Base-by-base conservation (phyloP, 179 eudicot genomes). In the Beta corolliflora region DNA sequence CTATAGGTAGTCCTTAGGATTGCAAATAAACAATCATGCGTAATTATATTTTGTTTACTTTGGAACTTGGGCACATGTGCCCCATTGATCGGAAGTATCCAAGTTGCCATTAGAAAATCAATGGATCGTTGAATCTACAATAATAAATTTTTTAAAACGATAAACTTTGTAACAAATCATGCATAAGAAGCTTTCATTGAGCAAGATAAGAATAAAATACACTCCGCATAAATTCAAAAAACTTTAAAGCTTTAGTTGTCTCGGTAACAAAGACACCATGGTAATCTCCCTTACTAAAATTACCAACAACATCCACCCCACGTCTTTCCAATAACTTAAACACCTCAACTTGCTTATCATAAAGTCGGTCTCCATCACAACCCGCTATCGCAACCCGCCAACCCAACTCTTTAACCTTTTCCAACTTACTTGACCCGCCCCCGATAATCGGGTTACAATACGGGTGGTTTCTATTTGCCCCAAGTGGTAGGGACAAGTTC, bases 401-500 rank as follows among this genome's bases (percentile, higher is more conserved):
- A 18, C 86, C 86, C 84, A 78, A 56, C 10, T 80, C 63, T 31
- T 52, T 45, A 1, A 83, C 0, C 21, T 45, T 58, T 29, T 69
- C 52, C 54, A 86, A 29, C 41, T 48, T 50, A 55, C 77, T 73
- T 46, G 83, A 80, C 54, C 83, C 79, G 8, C 54, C 68, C 12
- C 52, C 52, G 3, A 54, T 36, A 5, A 69, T 2, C 61, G 90
- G 90, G 76, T 83, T 67, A 53, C 83, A 83, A 18, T 78, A 86
- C 45, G 53, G 31, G 19, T 83, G 77, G 79, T 80, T 58, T 29
- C 82, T 55, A 58, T 46, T 83, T 9, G 80, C 88, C 18, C 86
- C 91, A 11, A 68, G 66, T 1, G 93, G 92, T 79, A 92, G 13
- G 0, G 87, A 52, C 31, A 91, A 55, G 16, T 87, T 82, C 94